Evolutionary conservation across 805 yeast species (phyloP).

Genomic region (Candida sakaeoensis): DNA sequence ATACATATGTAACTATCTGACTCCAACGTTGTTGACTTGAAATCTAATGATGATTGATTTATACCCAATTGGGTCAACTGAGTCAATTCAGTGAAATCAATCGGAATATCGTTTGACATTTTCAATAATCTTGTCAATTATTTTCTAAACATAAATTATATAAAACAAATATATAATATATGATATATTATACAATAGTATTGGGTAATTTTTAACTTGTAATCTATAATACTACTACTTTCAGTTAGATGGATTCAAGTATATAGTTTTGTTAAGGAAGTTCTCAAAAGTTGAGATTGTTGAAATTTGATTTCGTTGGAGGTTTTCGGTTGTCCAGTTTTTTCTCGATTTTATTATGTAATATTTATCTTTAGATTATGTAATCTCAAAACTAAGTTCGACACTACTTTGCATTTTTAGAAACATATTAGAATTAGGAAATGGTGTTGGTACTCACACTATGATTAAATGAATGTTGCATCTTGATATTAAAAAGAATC

Average conservation of each 20-base stretch:
- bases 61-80: slow-evolving; percentile 86
- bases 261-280: neutral
- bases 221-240: neutral
- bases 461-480: no score
- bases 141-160: neutral
- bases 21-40: slow-evolving; percentile 91
- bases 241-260: neutral
- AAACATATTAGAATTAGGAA: no score
- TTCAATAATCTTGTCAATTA: slow-evolving; percentile 2
- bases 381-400: neutral
- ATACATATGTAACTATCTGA: slow-evolving; percentile 87
- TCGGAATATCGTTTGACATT: slow-evolving; percentile 69
- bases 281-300: neutral
- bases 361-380: no score
- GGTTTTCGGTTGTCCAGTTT: slow-evolving; percentile 5
- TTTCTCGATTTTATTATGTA: neutral
- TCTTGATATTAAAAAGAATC: no score
- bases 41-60: slow-evolving; percentile 79
- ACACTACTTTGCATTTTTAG: no score
- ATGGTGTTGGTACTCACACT: no score
- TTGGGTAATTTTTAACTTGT: neutral
- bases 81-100: slow-evolving; percentile 92
- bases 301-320: neutral
- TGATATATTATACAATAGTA: neutral
- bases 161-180: neutral